Percentiles rank a stretch among this genome's conserved stretches.
phyloP scores from a whole-genome alignment of 768 basidiomycete species.

The Crassisporium funariophilum region DNA sequence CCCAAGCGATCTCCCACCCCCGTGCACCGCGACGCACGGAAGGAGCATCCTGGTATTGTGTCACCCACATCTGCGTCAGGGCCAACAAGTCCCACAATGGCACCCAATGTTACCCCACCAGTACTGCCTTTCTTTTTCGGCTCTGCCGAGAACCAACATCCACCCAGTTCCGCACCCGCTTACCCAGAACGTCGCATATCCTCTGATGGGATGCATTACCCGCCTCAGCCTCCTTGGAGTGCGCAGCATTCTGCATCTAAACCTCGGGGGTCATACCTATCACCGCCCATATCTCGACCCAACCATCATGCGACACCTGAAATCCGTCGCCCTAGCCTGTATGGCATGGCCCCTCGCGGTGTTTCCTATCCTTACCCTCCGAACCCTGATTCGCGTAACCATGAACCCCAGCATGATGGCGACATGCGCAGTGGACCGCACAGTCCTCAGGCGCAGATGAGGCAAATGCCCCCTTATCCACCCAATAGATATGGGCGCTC shows the following conservation, averaged over 20 bases:
- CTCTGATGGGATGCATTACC: background rate
- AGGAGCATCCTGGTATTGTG: constrained; percentile 23
- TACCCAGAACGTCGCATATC: background rate
- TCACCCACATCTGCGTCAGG: constrained; percentile 1
- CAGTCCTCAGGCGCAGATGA: no score
- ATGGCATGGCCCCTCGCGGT: no score
- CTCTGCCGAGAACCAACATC: background rate
- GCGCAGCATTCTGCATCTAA: background rate
- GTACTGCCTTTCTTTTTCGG: background rate
- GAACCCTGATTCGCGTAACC: no score
- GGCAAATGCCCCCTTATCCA: no score
- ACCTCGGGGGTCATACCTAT: background rate
- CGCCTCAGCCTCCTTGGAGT: background rate
- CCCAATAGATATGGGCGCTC: no score
- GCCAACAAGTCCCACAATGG: no score
- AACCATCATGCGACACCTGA: background rate
- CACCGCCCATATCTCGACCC: background rate
- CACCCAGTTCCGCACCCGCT: background rate
- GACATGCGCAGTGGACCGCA: no score
- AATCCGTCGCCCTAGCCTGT: background rate
- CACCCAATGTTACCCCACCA: no score
- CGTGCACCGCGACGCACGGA: constrained; percentile 19
- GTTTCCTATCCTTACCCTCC: no score
- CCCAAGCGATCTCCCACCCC: constrained; percentile 45
- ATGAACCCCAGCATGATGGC: no score